Evolutionary conservation across 1,284 basidiomycete species (phyloP), one percentile per base, ranked within the genome.

Genomic region (Naganishia liquefaciens): DNA sequence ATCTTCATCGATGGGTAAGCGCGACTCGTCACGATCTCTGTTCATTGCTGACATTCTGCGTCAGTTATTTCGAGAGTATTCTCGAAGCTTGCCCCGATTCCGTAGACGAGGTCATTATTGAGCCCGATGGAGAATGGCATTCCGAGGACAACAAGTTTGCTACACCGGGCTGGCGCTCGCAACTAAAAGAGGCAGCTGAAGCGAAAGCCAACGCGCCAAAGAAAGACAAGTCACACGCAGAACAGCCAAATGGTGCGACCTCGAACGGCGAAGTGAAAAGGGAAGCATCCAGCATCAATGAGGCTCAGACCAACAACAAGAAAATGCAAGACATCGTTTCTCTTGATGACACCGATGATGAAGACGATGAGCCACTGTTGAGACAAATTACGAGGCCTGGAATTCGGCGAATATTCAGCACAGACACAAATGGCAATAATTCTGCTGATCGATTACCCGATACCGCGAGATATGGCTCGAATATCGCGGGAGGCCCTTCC

Each of bases 91-190:
- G 88, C 3, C 85, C 90, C 0, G 89, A 92, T 30, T 83, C 82
- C 62, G 85, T 92, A 9, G 95, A 99, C 63, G 89, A 94, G 70
- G 93, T 99, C 13, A 84, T 95, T 44, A 87, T 99, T 11, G 94
- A 99, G 77, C 86, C 93, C 0, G 88, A 95, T 74, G 94, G 93
- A 0, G 87, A 93, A 73, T 99, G 96, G 96, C 93, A 95, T 75
- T 93, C 93, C 0, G 81, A 85, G 19, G 91, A 98, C 77, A 85
- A 89, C 79, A 90, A 88, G 75, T 88, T 86, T 72, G 91, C 85
- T 1, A 93, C 91, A 11, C 74, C 80, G 0, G 80, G 75, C 25
- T 93, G 91, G 91, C 84, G 83, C 68, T 81, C 82, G 28, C 73
- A 79, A 1, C 85, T 89, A 19, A 23, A 17, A 75, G 49, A 50